phyloP scores from a whole-genome alignment of 2,329 filamentous ascomycete species.

The Phoma sp. region DNA sequence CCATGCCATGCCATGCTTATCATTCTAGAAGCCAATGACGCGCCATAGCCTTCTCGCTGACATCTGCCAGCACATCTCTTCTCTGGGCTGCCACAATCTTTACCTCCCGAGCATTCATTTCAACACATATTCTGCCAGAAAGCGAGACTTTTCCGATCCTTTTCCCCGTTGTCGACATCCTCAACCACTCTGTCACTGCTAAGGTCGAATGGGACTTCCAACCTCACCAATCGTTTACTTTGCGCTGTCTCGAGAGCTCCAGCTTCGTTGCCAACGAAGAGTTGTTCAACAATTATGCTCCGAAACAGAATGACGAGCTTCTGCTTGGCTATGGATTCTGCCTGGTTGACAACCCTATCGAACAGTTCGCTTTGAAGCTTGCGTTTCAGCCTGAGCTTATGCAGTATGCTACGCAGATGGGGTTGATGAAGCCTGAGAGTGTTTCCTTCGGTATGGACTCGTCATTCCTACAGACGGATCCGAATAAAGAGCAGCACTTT shows the following conservation, averaged over 20 bases:
- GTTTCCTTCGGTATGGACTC: conserved; percentile 37
- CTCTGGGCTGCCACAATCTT: conserved; percentile 60
- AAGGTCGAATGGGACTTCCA: conserved; percentile 55
- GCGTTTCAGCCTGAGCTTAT: conserved; percentile 46
- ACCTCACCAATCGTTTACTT: conserved; percentile 42
- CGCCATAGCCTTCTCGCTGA: conserved; percentile 20
- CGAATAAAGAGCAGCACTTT: conserved; percentile 39
- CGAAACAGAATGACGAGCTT: conserved; percentile 60
- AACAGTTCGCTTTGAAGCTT: conserved; percentile 53
- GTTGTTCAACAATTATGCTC: conserved; percentile 61
- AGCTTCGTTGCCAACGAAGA: conserved; percentile 47
- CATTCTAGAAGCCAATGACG: no score
- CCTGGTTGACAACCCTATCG: conserved; percentile 54
- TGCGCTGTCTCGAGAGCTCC: conserved; percentile 48
- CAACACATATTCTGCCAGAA: conserved; percentile 41
- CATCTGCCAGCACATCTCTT: conserved; percentile 51
- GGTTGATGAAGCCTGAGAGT: conserved; percentile 22
- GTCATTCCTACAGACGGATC: conserved; percentile 26
- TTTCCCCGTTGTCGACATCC: conserved; percentile 57
- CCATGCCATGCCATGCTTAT: no score
- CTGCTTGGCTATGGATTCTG: conserved; percentile 61
- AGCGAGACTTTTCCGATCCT: conserved; percentile 48
- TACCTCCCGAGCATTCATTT: conserved; percentile 59
- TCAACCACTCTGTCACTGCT: conserved; percentile 56
- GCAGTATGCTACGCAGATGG: conserved; percentile 25